phyloP scores from a whole-genome alignment of 345 rosid species.

The Alliaria petiolata region DNA sequence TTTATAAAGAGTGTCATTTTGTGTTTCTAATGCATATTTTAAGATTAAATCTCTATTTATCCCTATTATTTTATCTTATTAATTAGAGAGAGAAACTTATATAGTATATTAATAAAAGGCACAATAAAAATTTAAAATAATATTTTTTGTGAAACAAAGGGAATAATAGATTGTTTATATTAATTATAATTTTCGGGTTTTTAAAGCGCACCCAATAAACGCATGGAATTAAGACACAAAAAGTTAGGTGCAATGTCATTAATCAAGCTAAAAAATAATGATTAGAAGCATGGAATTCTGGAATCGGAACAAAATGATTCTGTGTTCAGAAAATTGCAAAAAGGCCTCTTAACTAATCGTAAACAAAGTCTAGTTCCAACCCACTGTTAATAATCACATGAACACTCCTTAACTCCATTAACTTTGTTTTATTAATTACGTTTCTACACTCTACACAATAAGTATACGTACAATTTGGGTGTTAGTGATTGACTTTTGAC shows the following conservation, averaged over 20 bases:
- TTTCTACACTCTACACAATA: constrained; percentile 5
- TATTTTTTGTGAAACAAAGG: too few relatives aligned
- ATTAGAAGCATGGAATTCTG: constrained; percentile 29
- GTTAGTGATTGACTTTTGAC: too few relatives aligned
- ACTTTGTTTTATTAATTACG: not conserved
- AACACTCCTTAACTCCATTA: constrained; percentile 17
- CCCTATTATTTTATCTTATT: too few relatives aligned
- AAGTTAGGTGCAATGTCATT: constrained; percentile 31
- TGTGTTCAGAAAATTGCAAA: constrained; percentile 24
- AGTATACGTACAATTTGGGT: too few relatives aligned
- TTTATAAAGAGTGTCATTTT: too few relatives aligned
- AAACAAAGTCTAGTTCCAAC: constrained; percentile 29
- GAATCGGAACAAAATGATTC: constrained; percentile 30
- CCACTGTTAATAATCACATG: constrained; percentile 16
- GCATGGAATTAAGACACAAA: constrained; percentile 1
- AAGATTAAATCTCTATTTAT: too few relatives aligned
- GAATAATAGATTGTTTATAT: too few relatives aligned
- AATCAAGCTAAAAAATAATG: constrained; percentile 26
- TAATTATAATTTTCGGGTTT: too few relatives aligned
- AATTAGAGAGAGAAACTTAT: too few relatives aligned
- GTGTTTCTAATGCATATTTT: too few relatives aligned
- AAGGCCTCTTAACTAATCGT: constrained; percentile 31
- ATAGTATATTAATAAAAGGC: too few relatives aligned
- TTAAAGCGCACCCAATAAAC: not conserved
- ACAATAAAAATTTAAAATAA: too few relatives aligned